Evolutionary conservation across 208 protist genomes (phyloP), one percentile per base, ranked within the genome.

Genomic region (Tritrichomonas musculus): DNA sequence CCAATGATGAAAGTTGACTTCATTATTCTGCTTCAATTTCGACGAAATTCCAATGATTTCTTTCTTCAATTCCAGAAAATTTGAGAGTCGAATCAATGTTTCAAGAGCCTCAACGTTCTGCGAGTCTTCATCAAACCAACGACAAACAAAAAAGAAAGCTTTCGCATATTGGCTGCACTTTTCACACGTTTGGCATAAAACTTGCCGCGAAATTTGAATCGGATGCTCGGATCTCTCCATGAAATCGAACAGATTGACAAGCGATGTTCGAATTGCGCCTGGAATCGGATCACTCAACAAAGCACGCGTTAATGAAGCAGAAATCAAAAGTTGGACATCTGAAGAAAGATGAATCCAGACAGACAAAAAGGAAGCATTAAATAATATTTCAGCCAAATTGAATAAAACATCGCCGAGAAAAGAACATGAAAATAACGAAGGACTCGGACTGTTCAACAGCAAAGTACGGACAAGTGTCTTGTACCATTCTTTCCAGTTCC

Each of bases 401-500:
- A 84, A 84, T 53, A 84, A 84, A 55, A 25, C n/a, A 33, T 30
- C 9, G 25, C n/a, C 14, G 17, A 84, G 53, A 84, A 84, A 84
- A n/a, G 73, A 55, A 53, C 73, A 84, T 13, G n/a, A 49, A 47
- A 11, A 39, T n/a, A 84, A 27, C 3, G 20, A 84, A 33, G 27
- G 73, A 33, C 41, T n/a, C 53, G 36, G 36, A 84, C 41, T 53
- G 11, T 84, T 5, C 17, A 13, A 20, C 2, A 84, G 25, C n/a
- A 44, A 47, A 39, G n/a, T 84, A 13, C 9, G 25, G 3, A 84
- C 44, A 14, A 84, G 9, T 22, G 17, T 20, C 25, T 53, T 36
- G 4, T 20, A 84, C 73, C 73, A 84, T 53, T 84, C 73, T 84
- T 84, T 84, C 41, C 73, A 47, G 25, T 84, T 84, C 73, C 73